These are phyloP conservation scores for Steccherinum ochraceum DNA, from an alignment of 768 basidiomycete genomes.

Conservation along the genomic window DNA sequence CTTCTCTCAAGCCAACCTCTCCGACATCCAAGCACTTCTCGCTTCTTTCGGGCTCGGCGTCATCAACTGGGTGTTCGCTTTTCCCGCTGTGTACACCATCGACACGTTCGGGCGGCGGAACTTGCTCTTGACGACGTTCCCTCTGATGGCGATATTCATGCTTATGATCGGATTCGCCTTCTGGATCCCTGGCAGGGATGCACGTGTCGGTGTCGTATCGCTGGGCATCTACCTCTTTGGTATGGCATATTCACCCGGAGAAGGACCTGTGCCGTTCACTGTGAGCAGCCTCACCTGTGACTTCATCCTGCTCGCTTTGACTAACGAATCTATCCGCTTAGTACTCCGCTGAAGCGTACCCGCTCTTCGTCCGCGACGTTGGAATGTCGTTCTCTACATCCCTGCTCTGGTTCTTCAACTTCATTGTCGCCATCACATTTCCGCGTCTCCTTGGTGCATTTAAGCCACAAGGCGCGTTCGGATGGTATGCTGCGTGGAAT, in stretches of 20 bases:
- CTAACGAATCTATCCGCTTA: not conserved
- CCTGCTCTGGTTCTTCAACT: conserved; percentile 49
- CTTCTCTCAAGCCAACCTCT: conserved; percentile 55
- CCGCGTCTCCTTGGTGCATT: conserved; percentile 60
- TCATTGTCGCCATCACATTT: conserved; percentile 61
- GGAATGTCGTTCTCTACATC: conserved; percentile 71
- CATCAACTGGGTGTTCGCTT: conserved; percentile 32
- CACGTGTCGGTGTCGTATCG: conserved; percentile 41
- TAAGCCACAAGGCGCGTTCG: conserved; percentile 64
- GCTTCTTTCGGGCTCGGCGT: conserved; percentile 53
- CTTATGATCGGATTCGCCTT: conserved; percentile 44
- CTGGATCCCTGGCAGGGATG: conserved; percentile 33
- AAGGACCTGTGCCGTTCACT: conserved; percentile 85
- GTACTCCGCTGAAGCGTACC: conserved; percentile 92
- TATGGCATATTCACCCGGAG: conserved; percentile 74
- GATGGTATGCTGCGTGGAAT: conserved; percentile 62
- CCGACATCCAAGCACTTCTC: conserved; percentile 46
- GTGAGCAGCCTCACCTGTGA: not conserved
- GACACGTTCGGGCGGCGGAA: conserved; percentile 59
- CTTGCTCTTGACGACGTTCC: conserved; percentile 45
- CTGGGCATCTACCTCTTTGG: conserved; percentile 52
- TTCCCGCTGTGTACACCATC: conserved; percentile 44
- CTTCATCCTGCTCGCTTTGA: conserved; percentile 3
- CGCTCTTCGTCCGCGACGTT: conserved; percentile 71
- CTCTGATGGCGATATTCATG: conserved; percentile 42